A percentile compares a stretch with the other conserved stretches of the same genome.
These are phyloP conservation scores for Cyphellophora attinorum DNA, from an alignment of 2,329 filamentous ascomycete species.

Conservation along the genomic window DNA sequence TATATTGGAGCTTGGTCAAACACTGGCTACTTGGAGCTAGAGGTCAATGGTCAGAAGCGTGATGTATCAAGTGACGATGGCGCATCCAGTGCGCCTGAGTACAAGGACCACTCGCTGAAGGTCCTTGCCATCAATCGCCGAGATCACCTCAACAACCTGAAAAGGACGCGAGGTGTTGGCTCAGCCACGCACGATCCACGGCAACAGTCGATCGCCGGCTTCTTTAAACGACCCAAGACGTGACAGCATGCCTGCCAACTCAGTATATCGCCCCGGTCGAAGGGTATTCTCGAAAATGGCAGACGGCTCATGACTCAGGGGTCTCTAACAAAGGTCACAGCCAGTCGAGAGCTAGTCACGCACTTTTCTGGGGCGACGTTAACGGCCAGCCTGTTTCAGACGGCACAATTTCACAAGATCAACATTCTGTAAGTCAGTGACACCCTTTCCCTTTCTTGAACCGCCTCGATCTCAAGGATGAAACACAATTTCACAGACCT, in stretches of 20 bases:
- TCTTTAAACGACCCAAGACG: conserved; percentile 51
- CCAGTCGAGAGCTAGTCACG: background rate
- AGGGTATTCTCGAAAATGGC: too few species aligned
- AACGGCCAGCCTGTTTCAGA: too few species aligned
- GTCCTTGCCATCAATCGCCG: conserved; percentile 59
- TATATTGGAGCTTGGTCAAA: conserved; percentile 55
- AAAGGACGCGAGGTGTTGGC: conserved; percentile 71
- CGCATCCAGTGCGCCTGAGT: background rate
- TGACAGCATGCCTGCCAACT: too few species aligned
- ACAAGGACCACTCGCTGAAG: conserved; percentile 28
- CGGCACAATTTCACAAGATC: too few species aligned
- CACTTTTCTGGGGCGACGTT: too few species aligned
- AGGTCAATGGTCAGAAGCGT: conserved; percentile 4
- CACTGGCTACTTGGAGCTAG: conserved; percentile 51
- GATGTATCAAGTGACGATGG: background rate
- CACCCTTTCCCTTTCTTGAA: conserved; percentile 5
- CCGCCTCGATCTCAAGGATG: conserved; percentile 36
- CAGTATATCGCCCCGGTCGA: too few species aligned
- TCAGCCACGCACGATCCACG: conserved; percentile 64
- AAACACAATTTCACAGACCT: conserved; percentile 46
- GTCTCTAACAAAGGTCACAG: too few species aligned
- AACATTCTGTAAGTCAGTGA: background rate
- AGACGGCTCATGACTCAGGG: too few species aligned
- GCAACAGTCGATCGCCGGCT: conserved; percentile 67
- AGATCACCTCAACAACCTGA: conserved; percentile 63